Percentiles rank a stretch among this genome's conserved stretches.
Conservation (phyloP, 306 rosid species). For the Citrullus amarus region DNA sequence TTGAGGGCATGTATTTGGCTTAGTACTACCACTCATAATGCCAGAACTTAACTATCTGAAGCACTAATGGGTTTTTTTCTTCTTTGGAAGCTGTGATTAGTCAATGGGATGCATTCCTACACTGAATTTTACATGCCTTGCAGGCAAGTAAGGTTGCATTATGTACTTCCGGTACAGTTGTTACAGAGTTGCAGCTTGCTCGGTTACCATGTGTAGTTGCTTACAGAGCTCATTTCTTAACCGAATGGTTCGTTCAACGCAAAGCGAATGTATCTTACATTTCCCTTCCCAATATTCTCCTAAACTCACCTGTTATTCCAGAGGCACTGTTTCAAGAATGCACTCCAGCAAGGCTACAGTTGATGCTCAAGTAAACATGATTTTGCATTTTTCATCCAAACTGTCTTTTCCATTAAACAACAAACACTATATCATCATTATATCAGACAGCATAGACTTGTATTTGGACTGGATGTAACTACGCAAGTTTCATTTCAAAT, state of each 20-base stretch:
- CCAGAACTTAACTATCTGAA: background rate
- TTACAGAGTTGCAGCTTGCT: conserved; percentile 78
- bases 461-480: background rate
- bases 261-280: conserved; percentile 57
- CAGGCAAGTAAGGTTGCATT: conserved; percentile 84
- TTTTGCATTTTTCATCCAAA: background rate
- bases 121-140: conserved; percentile 1
- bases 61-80: background rate
- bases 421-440: background rate
- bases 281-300: conserved; percentile 80
- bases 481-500: background rate
- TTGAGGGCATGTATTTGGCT: background rate
- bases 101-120: background rate
- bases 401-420: background rate
- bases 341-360: conserved; percentile 40
- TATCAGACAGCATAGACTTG: background rate
- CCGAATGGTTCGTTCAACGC: conserved; percentile 56
- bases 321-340: conserved; percentile 71
- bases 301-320: conserved; percentile 60
- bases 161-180: conserved; percentile 86
- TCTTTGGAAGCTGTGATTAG: background rate
- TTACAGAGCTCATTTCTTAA: conserved; percentile 77
- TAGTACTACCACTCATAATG: background rate
- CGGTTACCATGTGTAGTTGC: conserved; percentile 73
- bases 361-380: conserved; percentile 35